Conservation (phyloP, 1,284 basidiomycete species). For the Stereum hirsutum region DNA sequence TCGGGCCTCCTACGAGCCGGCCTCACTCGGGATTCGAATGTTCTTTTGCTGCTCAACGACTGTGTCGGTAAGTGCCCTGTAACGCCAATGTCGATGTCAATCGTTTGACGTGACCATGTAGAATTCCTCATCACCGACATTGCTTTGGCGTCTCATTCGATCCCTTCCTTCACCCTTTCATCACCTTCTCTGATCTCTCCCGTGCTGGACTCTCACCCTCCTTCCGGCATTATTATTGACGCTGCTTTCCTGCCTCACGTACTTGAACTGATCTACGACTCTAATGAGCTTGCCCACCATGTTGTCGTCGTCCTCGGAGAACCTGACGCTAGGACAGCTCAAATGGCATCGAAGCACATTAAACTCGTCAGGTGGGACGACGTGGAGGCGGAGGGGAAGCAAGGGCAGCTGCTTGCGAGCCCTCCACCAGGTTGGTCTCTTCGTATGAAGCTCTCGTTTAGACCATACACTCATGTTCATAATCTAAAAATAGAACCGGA, state of each 20-base stretch:
- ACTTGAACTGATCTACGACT: slow-evolving; percentile 59
- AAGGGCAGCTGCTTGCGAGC: slow-evolving; percentile 33
- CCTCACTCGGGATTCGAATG: slow-evolving; percentile 57
- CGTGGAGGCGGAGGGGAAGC: slow-evolving; percentile 52
- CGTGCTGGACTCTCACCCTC: slow-evolving; percentile 54
- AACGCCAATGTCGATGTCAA: too few species aligned
- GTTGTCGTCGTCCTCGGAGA: slow-evolving; percentile 64
- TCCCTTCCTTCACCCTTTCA: slow-evolving; percentile 61
- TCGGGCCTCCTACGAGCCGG: slow-evolving; percentile 55
- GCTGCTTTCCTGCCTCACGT: slow-evolving; percentile 52
- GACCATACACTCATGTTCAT: background rate
- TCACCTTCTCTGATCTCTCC: slow-evolving; percentile 46
- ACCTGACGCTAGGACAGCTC: slow-evolving; percentile 26
- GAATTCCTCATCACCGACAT: slow-evolving; percentile 73
- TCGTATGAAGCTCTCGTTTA: slow-evolving; percentile 12
- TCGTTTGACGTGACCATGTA: slow-evolving; percentile 22
- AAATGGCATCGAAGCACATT: slow-evolving; percentile 36
- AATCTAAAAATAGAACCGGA: slow-evolving; percentile 32
- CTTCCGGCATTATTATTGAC: slow-evolving; percentile 61
- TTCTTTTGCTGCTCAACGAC: slow-evolving; percentile 67
- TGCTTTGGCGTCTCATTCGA: slow-evolving; percentile 61
- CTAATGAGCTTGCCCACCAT: slow-evolving; percentile 36
- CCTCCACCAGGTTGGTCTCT: slow-evolving; percentile 35
- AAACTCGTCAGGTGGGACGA: slow-evolving; percentile 54
- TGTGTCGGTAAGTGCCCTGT: slow-evolving; percentile 42